Base-by-base conservation (phyloP, 2,329 filamentous ascomycete species). In the Colletotrichum sp. region DNA sequence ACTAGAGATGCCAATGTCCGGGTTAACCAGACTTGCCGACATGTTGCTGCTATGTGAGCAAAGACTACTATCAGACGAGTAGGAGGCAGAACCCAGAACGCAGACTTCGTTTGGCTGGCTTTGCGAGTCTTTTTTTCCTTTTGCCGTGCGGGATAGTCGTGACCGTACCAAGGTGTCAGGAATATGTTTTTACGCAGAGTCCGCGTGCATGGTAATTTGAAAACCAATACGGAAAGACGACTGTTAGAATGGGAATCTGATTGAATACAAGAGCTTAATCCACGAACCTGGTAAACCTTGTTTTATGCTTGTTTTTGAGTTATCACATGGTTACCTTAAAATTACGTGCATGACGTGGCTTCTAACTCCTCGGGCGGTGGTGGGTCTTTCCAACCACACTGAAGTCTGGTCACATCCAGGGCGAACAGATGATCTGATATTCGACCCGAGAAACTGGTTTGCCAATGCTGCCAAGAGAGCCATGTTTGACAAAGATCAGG, bases 231-330 rank as follows among this genome's bases (percentile, higher is more conserved):
- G 38, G n/a, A 21, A 48, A n/a, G 38, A 48, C 18, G 5, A 10
- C 9, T 13, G 0, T 3, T 12, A 13, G 21, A 8, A 13, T n/a
- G 12, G 43, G 10, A 52, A 52, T 21, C 0, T 52, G 9, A 12
- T 21, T 52, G 43, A 21, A 52, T 8, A 52, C n/a, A 52, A 52
- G 0, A 52, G 10, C n/a, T 52, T 21, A 21, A 52, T 6, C 26
- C 57, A 26, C 16, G 26, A n/a, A 32, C 24, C 18, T 60, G 57
- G 57, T 60, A 64, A 64, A 64, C 60, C 32, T 34, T 64, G 32
- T 64, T 52, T 64, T 64, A 64, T 64, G 60, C 60, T 64, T 64
- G 13, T 64, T 64, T 64, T 38, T 64, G 32, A 24, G 28, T 64
- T 64, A 64, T 36, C 32, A 32, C 28, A 21, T 30, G 26, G 55